Base-by-base conservation (phyloP, 2,329 filamentous ascomycete species). In the Colletotrichum destructivum region DNA sequence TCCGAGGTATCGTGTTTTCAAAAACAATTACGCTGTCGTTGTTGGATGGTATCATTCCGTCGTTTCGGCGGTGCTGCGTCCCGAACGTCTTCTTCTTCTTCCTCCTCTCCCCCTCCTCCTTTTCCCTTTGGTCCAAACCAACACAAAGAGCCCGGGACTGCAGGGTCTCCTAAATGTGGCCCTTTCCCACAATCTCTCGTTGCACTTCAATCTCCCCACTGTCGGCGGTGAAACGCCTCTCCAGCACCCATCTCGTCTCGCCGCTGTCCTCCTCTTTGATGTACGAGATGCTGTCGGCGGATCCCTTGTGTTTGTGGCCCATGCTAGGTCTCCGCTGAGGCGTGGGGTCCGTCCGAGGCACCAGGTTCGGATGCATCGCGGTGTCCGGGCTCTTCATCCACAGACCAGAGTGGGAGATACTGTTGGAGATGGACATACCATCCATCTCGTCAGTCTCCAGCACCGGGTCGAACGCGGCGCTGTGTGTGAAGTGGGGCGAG, bases 281-380 rank as follows among this genome's bases (percentile, higher is more conserved):
- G 79, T 94, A 94, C 8, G 91, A 91, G 44, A 94, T 90, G 73
- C 91, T 93, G 75, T 93, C 92, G 2, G 90, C 85, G 56, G 89
- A 92, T 61, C 87, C 83, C 74, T 85, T 87, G 74, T 88, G 84
- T 16, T 84, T 81, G 74, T 89, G 88, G n/a, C 86, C 84, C 77
- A 78, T 78, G 8, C 78, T 79, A 1, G 77, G 78, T 18, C 79
- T 77, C 42, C 76, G 78, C 69, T 54, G 72, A 0, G 61, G 66
- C 18, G 44, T 71, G 6, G 60, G 74, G 40, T 59, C 69, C 59
- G 23, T 65, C 61, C 42, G 75, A 54, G 49, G 78, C 47, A 72
- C 75, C 16, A 74, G 26, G 31, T 72, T 66, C 23, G 72, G 74
- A 62, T 64, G 68, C 26, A 75, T 40, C 3, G 65, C 55, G 12